Conservation (phyloP, 2,329 filamentous ascomycete species). For the Exophiala calicioides region DNA sequence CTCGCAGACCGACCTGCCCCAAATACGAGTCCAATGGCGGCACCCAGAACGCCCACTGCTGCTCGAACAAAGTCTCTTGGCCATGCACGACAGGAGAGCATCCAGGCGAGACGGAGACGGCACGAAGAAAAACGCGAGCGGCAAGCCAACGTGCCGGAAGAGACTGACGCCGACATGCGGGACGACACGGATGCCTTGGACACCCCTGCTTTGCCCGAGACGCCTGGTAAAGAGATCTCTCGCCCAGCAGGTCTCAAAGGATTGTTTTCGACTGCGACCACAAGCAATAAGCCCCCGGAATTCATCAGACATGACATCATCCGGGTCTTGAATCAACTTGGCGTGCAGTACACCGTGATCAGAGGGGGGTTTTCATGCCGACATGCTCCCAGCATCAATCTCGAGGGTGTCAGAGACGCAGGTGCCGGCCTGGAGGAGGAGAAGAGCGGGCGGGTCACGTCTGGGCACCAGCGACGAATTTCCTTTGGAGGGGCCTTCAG, state of each 20-base stretch:
- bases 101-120: conserved; percentile 77
- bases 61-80: conserved; percentile 83
- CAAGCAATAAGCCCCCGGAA: conserved; percentile 83
- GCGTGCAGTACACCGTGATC: conserved; percentile 90
- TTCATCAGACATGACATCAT: conserved; percentile 89
- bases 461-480: conserved; percentile 72
- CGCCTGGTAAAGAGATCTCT: conserved; percentile 67
- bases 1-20: conserved; percentile 52
- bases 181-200: conserved; percentile 55
- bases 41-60: conserved; percentile 60
- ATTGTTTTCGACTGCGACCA: conserved; percentile 94
- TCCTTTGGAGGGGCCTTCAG: conserved; percentile 73
- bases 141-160: conserved; percentile 81
- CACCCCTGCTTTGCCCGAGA: conserved; percentile 44
- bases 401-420: conserved; percentile 68
- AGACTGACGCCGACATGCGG: conserved; percentile 78
- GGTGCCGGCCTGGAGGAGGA: conserved; percentile 41
- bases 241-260: conserved; percentile 97
- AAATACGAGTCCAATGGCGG: conserved; percentile 54
- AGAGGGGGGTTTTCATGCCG: conserved; percentile 89
- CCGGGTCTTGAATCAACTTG: conserved; percentile 80
- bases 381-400: conserved; percentile 84
- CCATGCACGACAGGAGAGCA: conserved; percentile 86
- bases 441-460: conserved; percentile 46
- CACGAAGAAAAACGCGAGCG: conserved; percentile 62